These are phyloP conservation scores for Gryganskiella cystojenkinii DNA, from an alignment of 192 early-diverging fungal genomes.

Conservation along the genomic window DNA sequence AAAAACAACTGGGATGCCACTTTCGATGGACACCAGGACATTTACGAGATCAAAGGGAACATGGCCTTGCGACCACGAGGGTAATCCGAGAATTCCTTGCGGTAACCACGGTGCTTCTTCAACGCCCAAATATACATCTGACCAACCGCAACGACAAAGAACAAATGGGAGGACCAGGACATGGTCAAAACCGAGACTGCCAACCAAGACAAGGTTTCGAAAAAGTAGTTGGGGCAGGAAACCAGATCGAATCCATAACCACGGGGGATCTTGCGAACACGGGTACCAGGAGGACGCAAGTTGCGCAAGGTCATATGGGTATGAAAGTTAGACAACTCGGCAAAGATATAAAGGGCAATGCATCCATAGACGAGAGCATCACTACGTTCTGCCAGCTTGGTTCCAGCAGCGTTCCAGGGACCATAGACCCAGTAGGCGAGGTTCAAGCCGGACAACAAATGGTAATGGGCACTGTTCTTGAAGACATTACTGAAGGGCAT, in stretches of 20 bases:
- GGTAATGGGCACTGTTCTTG: conserved; percentile 97
- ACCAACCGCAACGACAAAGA: conserved; percentile 75
- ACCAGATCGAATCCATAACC: conserved; percentile 94
- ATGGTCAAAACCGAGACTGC: conserved; percentile 79
- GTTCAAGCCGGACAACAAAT: conserved; percentile 85
- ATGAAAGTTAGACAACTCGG: conserved; percentile 85
- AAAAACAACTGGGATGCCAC: no score
- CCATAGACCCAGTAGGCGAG: conserved; percentile 91
- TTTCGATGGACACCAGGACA: background rate
- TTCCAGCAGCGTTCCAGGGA: conserved; percentile 74
- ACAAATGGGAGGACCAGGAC: conserved; percentile 67
- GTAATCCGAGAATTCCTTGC: conserved; percentile 91
- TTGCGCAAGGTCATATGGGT: conserved; percentile 91
- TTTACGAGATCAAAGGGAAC: conserved; percentile 74
- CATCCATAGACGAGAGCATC: conserved; percentile 28
- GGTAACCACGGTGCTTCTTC: conserved; percentile 95
- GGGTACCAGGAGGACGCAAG: conserved; percentile 90
- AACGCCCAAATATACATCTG: conserved; percentile 97
- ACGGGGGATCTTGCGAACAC: conserved; percentile 85
- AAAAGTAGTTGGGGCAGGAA: conserved; percentile 94
- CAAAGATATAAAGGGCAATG: conserved; percentile 62
- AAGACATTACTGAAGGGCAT: conserved; percentile 97
- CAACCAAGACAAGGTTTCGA: conserved; percentile 88
- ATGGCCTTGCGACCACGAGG: conserved; percentile 86
- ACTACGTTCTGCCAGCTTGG: conserved; percentile 55